Conservation (phyloP, 345 rosid genomes). For the Noccaea bulbosa region DNA sequence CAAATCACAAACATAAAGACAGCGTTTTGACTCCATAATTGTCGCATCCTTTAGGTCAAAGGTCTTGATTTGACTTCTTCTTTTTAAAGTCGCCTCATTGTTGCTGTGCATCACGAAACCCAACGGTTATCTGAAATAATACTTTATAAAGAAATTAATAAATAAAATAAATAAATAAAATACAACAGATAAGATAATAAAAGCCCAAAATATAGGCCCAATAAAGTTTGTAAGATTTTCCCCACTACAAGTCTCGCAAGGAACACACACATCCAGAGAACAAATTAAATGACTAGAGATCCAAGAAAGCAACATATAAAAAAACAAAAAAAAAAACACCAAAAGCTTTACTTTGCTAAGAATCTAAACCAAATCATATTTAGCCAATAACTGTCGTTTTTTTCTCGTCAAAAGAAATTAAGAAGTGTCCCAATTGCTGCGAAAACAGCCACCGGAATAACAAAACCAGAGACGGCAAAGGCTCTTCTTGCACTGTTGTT, state of each 20-base stretch:
- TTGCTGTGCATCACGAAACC: too few relatives aligned
- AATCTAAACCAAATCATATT: background rate
- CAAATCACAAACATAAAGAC: too few relatives aligned
- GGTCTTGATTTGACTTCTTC: too few relatives aligned
- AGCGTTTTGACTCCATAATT: too few relatives aligned
- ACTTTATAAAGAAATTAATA: too few relatives aligned
- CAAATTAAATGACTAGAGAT: too few relatives aligned
- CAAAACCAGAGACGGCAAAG: background rate
- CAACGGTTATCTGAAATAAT: too few relatives aligned
- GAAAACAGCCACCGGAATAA: conserved; percentile 18
- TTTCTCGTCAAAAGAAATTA: conserved; percentile 1
- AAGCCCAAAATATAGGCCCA: conserved; percentile 39
- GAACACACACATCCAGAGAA: conserved; percentile 11
- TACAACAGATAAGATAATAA: too few relatives aligned
- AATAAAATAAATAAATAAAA: too few relatives aligned
- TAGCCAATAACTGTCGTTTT: background rate
- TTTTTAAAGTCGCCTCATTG: too few relatives aligned
- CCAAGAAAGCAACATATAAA: background rate
- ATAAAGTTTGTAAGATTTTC: background rate
- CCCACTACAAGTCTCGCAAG: background rate
- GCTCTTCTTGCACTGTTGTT: conserved; percentile 39
- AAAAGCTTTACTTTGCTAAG: background rate
- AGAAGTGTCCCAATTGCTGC: conserved; percentile 8
- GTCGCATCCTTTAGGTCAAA: too few relatives aligned
- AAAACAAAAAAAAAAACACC: background rate